Conservation (phyloP, 306 rosid species). For the Hippophae gyantsensis region DNA sequence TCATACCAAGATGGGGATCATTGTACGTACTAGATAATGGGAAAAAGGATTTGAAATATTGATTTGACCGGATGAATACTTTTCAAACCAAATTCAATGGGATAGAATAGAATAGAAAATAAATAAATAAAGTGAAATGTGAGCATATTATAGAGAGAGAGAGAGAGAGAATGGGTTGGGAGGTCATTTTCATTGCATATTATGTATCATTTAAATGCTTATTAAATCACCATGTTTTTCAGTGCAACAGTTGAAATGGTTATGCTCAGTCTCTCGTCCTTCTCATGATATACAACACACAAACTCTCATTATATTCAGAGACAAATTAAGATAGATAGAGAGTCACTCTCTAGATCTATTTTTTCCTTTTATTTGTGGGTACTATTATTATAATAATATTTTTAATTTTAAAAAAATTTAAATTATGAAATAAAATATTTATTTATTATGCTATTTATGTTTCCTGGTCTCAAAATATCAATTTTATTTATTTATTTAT, state of each 20-base stretch:
- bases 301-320: neutral
- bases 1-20: too few species aligned
- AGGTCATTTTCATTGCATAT: conserved; percentile 62
- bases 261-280: conserved; percentile 50
- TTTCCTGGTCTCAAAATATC: too few species aligned
- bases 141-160: conserved; percentile 2
- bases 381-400: too few species aligned
- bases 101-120: neutral
- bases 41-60: neutral
- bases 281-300: conserved; percentile 49
- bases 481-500: too few species aligned
- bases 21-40: too few species aligned
- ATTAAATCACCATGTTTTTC: conserved; percentile 64
- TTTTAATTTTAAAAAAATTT: too few species aligned
- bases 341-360: conserved; percentile 1
- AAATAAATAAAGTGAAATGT: neutral
- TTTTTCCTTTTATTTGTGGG: neutral
- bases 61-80: conserved; percentile 4
- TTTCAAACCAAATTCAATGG: conserved; percentile 13
- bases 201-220: conserved; percentile 35
- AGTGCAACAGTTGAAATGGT: conserved; percentile 80
- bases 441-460: too few species aligned
- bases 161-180: conserved; percentile 28
- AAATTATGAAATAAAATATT: too few species aligned
- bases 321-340: conserved; percentile 5